These are phyloP conservation scores for Taxillus chinensis DNA, from an alignment of 164 flowering plant species.

Conservation along the genomic window DNA sequence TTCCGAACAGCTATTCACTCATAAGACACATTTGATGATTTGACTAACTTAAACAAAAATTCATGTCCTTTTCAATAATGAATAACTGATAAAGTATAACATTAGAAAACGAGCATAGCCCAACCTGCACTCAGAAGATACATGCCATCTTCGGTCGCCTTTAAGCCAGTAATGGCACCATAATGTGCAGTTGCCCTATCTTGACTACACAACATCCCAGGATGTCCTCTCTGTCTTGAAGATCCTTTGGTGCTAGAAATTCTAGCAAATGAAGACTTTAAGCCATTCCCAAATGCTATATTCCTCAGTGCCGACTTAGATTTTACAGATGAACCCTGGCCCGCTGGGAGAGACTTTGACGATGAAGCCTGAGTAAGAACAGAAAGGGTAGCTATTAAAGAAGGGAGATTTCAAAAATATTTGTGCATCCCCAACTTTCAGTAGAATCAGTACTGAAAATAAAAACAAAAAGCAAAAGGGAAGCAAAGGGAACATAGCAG, in stretches of 20 bases:
- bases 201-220: slow-evolving; percentile 77
- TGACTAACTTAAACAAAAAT: no score
- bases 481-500: no score
- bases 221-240: slow-evolving; percentile 58
- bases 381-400: background rate
- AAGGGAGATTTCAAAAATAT: background rate
- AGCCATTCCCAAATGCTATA: slow-evolving; percentile 29
- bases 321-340: slow-evolving; percentile 31
- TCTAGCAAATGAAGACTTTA: slow-evolving; percentile 31
- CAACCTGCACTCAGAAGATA: slow-evolving; percentile 91
- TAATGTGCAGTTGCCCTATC: slow-evolving; percentile 91
- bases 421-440: no score
- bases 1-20: no score
- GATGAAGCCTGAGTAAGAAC: slow-evolving; percentile 23
- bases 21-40: no score
- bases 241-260: slow-evolving; percentile 32
- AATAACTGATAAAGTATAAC: background rate
- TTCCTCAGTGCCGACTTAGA: slow-evolving; percentile 32
- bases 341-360: slow-evolving; percentile 27
- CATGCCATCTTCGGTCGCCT: slow-evolving; percentile 80
- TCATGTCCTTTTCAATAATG: background rate
- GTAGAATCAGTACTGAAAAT: no score
- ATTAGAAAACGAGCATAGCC: background rate
- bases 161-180: slow-evolving; percentile 84
- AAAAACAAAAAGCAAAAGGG: no score